Evolutionary conservation across 2,329 filamentous ascomycete species (phyloP), one percentile per base, ranked within the genome.

Genomic region (Claviceps pazoutovae): DNA sequence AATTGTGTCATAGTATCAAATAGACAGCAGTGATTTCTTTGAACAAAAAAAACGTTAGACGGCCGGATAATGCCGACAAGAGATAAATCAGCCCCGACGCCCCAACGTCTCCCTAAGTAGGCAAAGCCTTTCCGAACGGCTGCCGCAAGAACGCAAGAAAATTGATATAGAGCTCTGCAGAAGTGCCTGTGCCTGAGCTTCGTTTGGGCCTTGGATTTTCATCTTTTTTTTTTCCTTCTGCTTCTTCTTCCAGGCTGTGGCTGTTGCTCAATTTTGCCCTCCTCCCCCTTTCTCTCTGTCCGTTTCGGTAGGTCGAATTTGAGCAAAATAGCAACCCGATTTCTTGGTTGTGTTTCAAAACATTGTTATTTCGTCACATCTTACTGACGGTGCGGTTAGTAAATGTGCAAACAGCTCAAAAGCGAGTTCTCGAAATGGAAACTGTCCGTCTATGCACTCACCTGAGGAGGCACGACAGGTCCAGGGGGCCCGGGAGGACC

Each of bases 401-500:
- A 49, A 45, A 41, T 19, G 19, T 48, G 3, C 41, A 16, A 42
- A 43, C 26, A 51, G 51, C 19, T 41, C 39, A 38, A 17, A 17
- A 9, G 23, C 9, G 6, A 13, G 13, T 43, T 2, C 36, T 11
- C 14, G 17, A 38, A 11, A 19, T 16, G 19, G 11, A 16, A 45
- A 4, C 36, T 49, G 48, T 42, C 46, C 23, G 44, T 51, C 23
- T 43, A 46, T 50, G 51, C 46, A 53, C 62, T 56, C 66, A 70
- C 68, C 68, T 71, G 67, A 57, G 68, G 66, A 56, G 67, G 67
- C 48, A 64, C 67, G 51, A 57, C 62, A 52, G 67, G 66, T 46
- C 59, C 59, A 19, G 67, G 61, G 53, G 67, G 67, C 17, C 66
- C 67, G 37, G 63, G 61, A 51, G 68, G 67, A 19, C 66, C 67